Evolutionary conservation across 768 basidiomycete species (phyloP).

Genomic region (Ramaria sp.): DNA sequence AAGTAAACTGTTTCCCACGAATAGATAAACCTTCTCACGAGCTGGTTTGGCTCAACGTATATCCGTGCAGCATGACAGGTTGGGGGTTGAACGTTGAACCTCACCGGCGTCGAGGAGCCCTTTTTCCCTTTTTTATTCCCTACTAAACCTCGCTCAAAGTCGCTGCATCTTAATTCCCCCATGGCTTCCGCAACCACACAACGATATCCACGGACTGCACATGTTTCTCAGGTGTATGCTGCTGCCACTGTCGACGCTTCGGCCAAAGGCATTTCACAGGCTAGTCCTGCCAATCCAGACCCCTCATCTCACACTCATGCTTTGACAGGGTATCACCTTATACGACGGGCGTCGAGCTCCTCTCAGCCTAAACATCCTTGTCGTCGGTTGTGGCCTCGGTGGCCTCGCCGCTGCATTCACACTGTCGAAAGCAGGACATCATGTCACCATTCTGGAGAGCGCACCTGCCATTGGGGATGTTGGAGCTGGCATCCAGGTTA

Average conservation of each 20-base stretch:
- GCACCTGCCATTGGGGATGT: constrained; percentile 30
- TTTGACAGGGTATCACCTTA: background rate
- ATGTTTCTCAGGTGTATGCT: background rate
- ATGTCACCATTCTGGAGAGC: constrained; percentile 35
- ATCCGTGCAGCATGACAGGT: background rate
- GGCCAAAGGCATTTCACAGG: background rate
- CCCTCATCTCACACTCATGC: background rate
- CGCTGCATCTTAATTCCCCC: background rate
- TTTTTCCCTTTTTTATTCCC: background rate
- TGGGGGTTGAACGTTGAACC: background rate
- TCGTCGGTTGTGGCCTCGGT: constrained; percentile 42
- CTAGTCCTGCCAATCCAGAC: background rate
- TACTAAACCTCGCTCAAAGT: background rate
- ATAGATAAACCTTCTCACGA: background rate
- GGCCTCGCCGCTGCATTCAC: constrained; percentile 36
- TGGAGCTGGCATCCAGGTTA: constrained; percentile 42
- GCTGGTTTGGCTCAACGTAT: background rate
- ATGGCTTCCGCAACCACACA: background rate
- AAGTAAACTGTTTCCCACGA: background rate
- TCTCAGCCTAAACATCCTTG: constrained; percentile 27
- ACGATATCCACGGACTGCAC: background rate
- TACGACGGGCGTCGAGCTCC: constrained; percentile 12
- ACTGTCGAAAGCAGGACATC: constrained; percentile 36
- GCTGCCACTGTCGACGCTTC: background rate
- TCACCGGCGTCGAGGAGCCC: background rate